These are phyloP conservation scores for Fusarium newnesense DNA, from an alignment of 2,329 filamentous ascomycete species.

Conservation along the genomic window DNA sequence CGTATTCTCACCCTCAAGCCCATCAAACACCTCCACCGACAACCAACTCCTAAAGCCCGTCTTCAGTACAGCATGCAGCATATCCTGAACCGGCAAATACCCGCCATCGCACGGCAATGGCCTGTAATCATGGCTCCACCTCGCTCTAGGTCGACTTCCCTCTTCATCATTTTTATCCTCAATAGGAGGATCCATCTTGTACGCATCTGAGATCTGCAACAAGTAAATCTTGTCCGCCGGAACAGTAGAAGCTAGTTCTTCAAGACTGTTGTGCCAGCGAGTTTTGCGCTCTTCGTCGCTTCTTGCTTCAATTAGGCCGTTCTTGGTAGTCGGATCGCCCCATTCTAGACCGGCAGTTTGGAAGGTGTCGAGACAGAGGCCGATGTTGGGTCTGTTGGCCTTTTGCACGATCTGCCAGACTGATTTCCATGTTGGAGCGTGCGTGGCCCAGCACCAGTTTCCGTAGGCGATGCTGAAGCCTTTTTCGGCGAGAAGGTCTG, in stretches of 20 bases:
- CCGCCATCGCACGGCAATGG: slow-evolving; percentile 77
- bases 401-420: slow-evolving; percentile 75
- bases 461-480: slow-evolving; percentile 76
- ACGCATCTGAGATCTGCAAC: slow-evolving; percentile 80
- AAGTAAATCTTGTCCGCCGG: slow-evolving; percentile 78
- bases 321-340: slow-evolving; percentile 74
- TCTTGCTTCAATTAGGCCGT: slow-evolving; percentile 62
- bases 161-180: slow-evolving; percentile 55
- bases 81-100: slow-evolving; percentile 74
- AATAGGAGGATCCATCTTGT: slow-evolving; percentile 68
- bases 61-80: slow-evolving; percentile 71
- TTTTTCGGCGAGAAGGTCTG: slow-evolving; percentile 67
- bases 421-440: slow-evolving; percentile 73
- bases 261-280: slow-evolving; percentile 64
- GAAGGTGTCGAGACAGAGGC: slow-evolving; percentile 82
- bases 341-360: slow-evolving; percentile 79
- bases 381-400: slow-evolving; percentile 73
- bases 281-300: slow-evolving; percentile 57
- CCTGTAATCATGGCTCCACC: slow-evolving; percentile 78
- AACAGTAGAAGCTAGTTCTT: slow-evolving; percentile 65
- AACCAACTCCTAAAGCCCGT: slow-evolving; percentile 77
- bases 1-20: not conserved
- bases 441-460: slow-evolving; percentile 85
- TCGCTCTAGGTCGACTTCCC: slow-evolving; percentile 68
- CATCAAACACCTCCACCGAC: slow-evolving; percentile 76